phyloP scores from a whole-genome alignment of 73 alveolate species.

The Paramecium sexaurelia region DNA sequence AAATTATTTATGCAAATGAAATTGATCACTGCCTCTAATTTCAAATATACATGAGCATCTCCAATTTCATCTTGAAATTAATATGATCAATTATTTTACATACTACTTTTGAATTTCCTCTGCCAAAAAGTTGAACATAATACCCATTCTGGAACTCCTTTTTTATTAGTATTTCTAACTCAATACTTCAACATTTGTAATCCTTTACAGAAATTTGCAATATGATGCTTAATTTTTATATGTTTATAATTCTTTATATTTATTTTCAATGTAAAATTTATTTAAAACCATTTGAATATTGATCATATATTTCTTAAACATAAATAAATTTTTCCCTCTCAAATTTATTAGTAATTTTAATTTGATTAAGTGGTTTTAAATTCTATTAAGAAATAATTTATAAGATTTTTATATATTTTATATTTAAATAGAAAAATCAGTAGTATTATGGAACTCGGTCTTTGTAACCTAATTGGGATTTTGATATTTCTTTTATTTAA shows the following conservation, averaged over 20 bases:
- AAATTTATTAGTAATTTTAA: background rate
- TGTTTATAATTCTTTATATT: no score
- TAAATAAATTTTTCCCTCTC: no score
- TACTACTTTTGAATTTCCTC: background rate
- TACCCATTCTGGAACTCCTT: conserved; percentile 34
- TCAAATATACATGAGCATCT: background rate
- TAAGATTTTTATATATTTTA: no score
- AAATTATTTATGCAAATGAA: background rate
- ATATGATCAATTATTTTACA: background rate
- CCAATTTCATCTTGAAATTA: background rate
- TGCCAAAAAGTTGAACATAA: conserved; percentile 1
- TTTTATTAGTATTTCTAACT: conserved; percentile 8
- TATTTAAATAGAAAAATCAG: background rate
- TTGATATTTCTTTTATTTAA: background rate
- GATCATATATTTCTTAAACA: no score
- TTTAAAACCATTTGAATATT: no score
- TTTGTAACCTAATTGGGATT: background rate
- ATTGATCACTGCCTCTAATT: background rate
- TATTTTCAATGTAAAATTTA: no score
- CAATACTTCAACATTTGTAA: background rate
- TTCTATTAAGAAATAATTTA: no score
- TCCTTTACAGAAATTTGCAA: background rate
- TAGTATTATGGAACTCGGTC: background rate
- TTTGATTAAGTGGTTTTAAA: background rate
- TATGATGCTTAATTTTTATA: no score